Conservation (phyloP, 2,329 filamentous ascomycete species). For the Aspergillus costaricaensis region DNA sequence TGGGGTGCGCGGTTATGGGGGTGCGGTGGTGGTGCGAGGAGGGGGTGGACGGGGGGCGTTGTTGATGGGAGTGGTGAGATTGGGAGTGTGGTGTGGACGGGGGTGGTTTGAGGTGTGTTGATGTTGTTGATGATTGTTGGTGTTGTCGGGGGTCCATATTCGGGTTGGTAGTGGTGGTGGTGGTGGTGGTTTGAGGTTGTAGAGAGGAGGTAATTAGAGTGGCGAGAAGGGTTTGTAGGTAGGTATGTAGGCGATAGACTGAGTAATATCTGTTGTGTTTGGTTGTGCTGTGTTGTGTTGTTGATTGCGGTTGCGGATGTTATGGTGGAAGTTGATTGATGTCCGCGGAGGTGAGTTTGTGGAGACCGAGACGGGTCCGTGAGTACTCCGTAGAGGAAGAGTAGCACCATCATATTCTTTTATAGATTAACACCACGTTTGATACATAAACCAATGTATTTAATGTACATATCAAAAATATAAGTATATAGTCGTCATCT, state of each 20-base stretch:
- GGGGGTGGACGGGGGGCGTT: slow-evolving; percentile 16
- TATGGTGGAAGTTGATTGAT: background rate
- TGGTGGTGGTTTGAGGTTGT: background rate
- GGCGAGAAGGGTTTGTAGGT: background rate
- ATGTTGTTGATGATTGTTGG: background rate
- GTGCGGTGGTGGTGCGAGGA: slow-evolving; percentile 35
- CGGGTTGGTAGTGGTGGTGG: background rate
- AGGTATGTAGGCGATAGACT: background rate
- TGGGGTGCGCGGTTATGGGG: slow-evolving; percentile 39
- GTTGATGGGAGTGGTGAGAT: slow-evolving; percentile 30
- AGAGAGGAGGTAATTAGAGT: background rate
- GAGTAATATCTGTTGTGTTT: background rate
- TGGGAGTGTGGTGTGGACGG: too few relatives aligned
- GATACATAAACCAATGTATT: too few relatives aligned
- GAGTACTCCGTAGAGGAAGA: background rate
- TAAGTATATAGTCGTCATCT: background rate
- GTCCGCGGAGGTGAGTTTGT: background rate
- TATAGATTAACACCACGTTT: background rate
- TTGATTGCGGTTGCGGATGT: background rate
- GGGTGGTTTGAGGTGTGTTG: slow-evolving; percentile 30
- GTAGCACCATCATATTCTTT: background rate
- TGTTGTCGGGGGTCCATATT: slow-evolving; percentile 20
- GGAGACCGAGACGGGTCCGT: background rate
- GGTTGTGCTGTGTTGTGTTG: background rate
- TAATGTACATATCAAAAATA: too few relatives aligned